Conservation (phyloP, 2,329 filamentous ascomycete genomes). For the Colletotrichum sp. region DNA sequence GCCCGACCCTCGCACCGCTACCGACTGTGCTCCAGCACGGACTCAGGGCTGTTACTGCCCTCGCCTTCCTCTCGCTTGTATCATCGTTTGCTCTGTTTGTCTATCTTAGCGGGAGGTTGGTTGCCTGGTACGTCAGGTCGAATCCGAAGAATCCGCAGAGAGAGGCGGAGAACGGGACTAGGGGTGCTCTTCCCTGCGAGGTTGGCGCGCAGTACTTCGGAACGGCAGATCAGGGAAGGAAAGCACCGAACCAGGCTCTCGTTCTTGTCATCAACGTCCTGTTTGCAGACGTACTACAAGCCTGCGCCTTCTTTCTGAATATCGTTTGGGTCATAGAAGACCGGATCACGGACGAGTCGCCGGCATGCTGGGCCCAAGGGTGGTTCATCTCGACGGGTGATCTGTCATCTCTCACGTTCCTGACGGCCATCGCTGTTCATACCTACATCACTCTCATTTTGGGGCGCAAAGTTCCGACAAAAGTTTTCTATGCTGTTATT, state of each 20-base stretch:
- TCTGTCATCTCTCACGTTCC: slow-evolving; percentile 61
- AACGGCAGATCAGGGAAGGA: not conserved
- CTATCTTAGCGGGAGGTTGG: slow-evolving; percentile 39
- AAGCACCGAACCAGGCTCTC: slow-evolving; percentile 58
- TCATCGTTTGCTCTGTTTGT: slow-evolving; percentile 33
- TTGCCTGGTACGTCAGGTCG: slow-evolving; percentile 35
- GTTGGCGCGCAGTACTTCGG: slow-evolving; percentile 17
- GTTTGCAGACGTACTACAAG: slow-evolving; percentile 63
- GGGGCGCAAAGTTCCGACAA: slow-evolving; percentile 49
- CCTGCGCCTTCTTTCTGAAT: slow-evolving; percentile 59
- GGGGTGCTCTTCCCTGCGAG: slow-evolving; percentile 23
- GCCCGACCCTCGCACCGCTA: slow-evolving; percentile 34
- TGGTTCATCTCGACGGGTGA: slow-evolving; percentile 65
- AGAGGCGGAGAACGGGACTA: slow-evolving; percentile 17
- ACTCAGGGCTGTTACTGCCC: slow-evolving; percentile 38
- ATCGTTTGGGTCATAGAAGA: slow-evolving; percentile 55
- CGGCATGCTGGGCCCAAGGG: slow-evolving; percentile 58
- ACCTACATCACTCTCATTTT: slow-evolving; percentile 60
- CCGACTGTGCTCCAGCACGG: slow-evolving; percentile 37
- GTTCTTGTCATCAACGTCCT: slow-evolving; percentile 65
- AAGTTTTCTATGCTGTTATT: slow-evolving; percentile 47
- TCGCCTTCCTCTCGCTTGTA: slow-evolving; percentile 41
- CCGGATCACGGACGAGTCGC: slow-evolving; percentile 50
- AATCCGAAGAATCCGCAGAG: slow-evolving; percentile 29
- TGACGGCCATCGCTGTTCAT: slow-evolving; percentile 61